Base-by-base conservation (phyloP, 495 filamentous ascomycete genomes). In the Podospora anserina region DNA sequence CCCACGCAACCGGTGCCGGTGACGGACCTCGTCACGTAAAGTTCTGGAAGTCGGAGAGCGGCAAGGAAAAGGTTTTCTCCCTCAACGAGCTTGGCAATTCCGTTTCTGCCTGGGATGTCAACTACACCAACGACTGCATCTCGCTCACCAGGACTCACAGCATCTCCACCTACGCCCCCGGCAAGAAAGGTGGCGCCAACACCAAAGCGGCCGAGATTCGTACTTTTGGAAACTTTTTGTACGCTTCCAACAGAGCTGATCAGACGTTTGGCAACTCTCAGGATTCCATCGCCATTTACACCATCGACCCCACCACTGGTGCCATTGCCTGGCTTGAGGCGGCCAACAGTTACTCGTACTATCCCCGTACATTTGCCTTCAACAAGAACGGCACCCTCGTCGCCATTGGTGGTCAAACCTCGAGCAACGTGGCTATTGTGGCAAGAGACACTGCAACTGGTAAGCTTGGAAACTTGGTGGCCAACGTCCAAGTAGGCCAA, bases 341-440 rank as follows among this genome's bases (percentile, higher is more conserved):
- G 3, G 78, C 78, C 32, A 78, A 80, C 61, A 77, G 78, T 61
- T 77, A 82, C 72, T 71, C 78, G 4, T 81, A 80, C 76, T 83
- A 82, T 72, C 80, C 80, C 53, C 78, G 90, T 7, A 88, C 88
- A 3, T 87, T 92, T 75, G 82, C 82, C 15, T 79, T 92, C 61
- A 91, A 89, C 72, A 83, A 84, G 69, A 82, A 80, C 0, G 89
- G 89, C 0, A 82, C 84, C 66, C 71, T 90, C 60, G 84, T 88
- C 1, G 89, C 88, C 0, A 82, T 92, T 49, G 89, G 88, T 5
- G 82, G 89, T 44, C 88, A 91, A 79, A 83, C 81, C 4, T 87
- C 83, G 66, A 80, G 84, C 23, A 86, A 83, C 60, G 87, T 92
- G 0, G 89, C 82, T 2, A 84, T 92, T 71, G 78, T 91, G 54